phyloP scores from a whole-genome alignment of 164 flowering plant genomes.

The Sextonia rubra region DNA sequence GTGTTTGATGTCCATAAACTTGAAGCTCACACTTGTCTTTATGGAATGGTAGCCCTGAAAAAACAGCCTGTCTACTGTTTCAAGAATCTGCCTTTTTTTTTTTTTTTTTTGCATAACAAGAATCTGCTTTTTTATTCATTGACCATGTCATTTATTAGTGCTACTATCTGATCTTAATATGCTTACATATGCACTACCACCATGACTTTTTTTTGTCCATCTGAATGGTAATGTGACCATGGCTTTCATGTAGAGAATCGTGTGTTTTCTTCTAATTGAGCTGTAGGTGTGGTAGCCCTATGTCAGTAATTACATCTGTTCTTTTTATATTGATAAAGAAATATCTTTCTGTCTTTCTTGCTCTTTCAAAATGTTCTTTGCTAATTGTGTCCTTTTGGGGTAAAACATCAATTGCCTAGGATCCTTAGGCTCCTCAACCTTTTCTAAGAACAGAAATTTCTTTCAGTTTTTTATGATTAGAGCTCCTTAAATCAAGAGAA shows the following conservation, averaged over 20 bases:
- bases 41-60: neutral
- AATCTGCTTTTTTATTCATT: neutral
- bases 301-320: no score
- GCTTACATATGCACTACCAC: neutral
- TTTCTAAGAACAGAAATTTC: neutral
- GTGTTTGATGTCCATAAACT: conserved; percentile 13
- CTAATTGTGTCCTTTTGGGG: neutral
- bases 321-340: no score
- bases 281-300: neutral
- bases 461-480: neutral
- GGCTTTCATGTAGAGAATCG: neutral
- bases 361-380: neutral
- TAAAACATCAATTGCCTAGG: neutral
- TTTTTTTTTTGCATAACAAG: neutral
- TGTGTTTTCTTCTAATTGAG: neutral
- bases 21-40: neutral
- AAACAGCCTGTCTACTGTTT: neutral
- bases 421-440: neutral
- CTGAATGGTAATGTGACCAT: no score
- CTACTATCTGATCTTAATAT: neutral
- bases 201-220: no score
- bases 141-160: neutral
- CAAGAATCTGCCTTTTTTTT: neutral
- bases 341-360: neutral
- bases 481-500: neutral